These are phyloP conservation scores for Prototheca stagnorum DNA, from an alignment of 163 green algal genomes.

Conservation along the genomic window DNA sequence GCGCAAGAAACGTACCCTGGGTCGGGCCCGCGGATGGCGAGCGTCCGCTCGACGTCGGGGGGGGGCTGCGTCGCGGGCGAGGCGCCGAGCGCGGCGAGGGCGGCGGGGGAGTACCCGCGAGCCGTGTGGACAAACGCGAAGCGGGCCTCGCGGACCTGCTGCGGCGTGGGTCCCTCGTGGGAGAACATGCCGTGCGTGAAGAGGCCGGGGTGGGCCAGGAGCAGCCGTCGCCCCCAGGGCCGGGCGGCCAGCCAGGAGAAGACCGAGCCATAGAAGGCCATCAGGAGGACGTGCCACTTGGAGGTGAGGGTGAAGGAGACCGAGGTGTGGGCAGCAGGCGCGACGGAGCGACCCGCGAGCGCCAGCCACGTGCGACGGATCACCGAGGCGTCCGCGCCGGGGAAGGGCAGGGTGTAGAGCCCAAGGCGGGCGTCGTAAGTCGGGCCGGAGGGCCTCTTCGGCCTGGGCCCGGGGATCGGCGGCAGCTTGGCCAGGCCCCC, in stretches of 20 bases:
- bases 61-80: neutral
- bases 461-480: constrained; percentile 13
- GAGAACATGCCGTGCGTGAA: constrained; percentile 54
- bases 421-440: constrained; percentile 6
- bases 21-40: constrained; percentile 31
- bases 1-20: constrained; percentile 43
- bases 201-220: constrained; percentile 37
- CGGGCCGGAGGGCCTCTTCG: neutral
- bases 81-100: neutral
- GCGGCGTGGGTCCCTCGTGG: constrained; percentile 32
- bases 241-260: constrained; percentile 26
- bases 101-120: constrained; percentile 18
- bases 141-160: constrained; percentile 33
- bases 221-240: constrained; percentile 30
- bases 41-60: constrained; percentile 13
- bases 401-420: constrained; percentile 20
- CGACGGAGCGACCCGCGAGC: constrained; percentile 9
- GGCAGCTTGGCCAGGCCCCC: constrained; percentile 13
- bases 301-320: constrained; percentile 35
- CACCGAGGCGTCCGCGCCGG: constrained; percentile 41
- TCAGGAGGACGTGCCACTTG: neutral
- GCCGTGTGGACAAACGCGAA: constrained; percentile 36
- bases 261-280: neutral
- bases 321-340: constrained; percentile 35
- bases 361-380: constrained; percentile 33